Conservation (phyloP, 1,284 basidiomycete species). For the Anthracocystis walkeri region DNA sequence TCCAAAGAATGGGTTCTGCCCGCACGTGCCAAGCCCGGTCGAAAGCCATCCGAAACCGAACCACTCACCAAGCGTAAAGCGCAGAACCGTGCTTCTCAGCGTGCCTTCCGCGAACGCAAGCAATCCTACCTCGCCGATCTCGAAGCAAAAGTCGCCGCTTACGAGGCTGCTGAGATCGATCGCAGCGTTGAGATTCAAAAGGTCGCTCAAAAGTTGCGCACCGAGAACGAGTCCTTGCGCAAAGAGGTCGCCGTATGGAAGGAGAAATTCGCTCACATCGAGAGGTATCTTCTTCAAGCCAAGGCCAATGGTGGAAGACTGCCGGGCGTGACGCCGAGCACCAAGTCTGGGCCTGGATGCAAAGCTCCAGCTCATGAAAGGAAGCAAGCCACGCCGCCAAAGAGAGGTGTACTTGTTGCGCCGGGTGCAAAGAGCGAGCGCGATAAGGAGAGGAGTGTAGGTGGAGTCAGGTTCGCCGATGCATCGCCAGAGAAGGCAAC, state of each 20-base stretch:
- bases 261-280: constrained; percentile 44
- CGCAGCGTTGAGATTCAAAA: constrained; percentile 64
- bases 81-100: constrained; percentile 63
- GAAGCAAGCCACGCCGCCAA: constrained; percentile 11
- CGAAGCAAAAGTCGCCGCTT: constrained; percentile 64
- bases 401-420: constrained; percentile 30
- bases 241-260: constrained; percentile 44
- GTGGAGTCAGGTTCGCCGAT: constrained; percentile 34
- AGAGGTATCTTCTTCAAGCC: constrained; percentile 24
- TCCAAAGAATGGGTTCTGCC: constrained; percentile 67
- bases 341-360: constrained; percentile 43
- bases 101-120: constrained; percentile 64
- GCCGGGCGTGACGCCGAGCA: constrained; percentile 19
- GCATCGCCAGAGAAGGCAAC: not conserved
- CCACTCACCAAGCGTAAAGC: constrained; percentile 68
- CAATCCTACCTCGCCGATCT: constrained; percentile 59
- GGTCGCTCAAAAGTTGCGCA: constrained; percentile 56
- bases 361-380: constrained; percentile 52
- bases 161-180: constrained; percentile 62
- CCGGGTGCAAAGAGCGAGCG: constrained; percentile 18
- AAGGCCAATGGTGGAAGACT: constrained; percentile 26
- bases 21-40: constrained; percentile 66
- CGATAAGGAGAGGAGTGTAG: constrained; percentile 20
- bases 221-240: constrained; percentile 54
- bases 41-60: constrained; percentile 65